A percentile compares a stretch with the other conserved stretches of the same genome.
Conservation (phyloP, 1,139 yeast species). For the Yamadazyma spencermartinsiae region DNA sequence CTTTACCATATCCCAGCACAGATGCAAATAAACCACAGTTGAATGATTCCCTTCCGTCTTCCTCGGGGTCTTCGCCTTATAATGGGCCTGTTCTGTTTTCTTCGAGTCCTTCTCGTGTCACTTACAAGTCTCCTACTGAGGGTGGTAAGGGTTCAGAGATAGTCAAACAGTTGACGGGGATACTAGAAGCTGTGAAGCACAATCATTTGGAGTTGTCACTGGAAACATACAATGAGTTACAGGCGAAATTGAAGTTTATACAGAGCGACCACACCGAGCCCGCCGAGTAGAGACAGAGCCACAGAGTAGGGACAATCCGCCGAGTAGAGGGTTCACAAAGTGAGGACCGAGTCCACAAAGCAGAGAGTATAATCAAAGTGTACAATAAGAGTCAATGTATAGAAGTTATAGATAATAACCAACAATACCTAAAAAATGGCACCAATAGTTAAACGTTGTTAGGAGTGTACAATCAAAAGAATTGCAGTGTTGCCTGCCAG, state of each 20-base stretch:
- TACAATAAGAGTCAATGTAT: too few species aligned
- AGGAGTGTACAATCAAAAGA: too few species aligned
- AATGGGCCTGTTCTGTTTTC: slow-evolving; percentile 7
- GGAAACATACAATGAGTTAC: slow-evolving; percentile 30
- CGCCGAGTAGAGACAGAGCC: too few species aligned
- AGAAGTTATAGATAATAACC: too few species aligned
- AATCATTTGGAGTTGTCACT: slow-evolving; percentile 24
- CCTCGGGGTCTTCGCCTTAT: slow-evolving; percentile 17
- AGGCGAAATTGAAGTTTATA: slow-evolving; percentile 18
- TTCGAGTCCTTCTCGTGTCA: slow-evolving; percentile 14
- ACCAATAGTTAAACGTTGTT: too few species aligned
- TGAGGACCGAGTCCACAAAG: too few species aligned
- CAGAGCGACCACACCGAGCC: slow-evolving; percentile 6
- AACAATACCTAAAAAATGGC: too few species aligned
- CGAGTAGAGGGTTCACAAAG: too few species aligned
- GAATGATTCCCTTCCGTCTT: slow-evolving; percentile 19
- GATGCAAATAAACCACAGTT: slow-evolving; percentile 6
- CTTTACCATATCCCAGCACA: background rate
- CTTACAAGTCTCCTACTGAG: slow-evolving; percentile 15
- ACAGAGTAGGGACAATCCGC: too few species aligned
- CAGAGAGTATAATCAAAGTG: too few species aligned
- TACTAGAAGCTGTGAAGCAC: slow-evolving; percentile 24
- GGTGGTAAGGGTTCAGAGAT: slow-evolving; percentile 16
- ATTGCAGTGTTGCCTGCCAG: too few species aligned
- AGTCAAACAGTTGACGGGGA: slow-evolving; percentile 19